Evolutionary conservation across 2,329 filamentous ascomycete genomes (phyloP).

Genomic region (Pseudogymnoascus sp.): DNA sequence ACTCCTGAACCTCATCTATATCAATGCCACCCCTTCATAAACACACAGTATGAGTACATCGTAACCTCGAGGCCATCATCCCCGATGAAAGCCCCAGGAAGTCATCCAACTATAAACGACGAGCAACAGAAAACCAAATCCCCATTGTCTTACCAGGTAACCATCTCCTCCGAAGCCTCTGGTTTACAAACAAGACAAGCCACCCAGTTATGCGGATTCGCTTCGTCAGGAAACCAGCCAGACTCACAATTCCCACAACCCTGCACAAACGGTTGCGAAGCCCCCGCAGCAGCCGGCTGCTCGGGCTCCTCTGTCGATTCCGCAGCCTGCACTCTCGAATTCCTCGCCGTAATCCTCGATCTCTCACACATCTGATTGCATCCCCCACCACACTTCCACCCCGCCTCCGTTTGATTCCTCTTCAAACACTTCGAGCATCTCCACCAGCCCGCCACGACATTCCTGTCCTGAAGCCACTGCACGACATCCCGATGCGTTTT

Average conservation of each 20-base stretch:
- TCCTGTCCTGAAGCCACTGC: slow-evolving; percentile 20
- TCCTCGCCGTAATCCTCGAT: not conserved
- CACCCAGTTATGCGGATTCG: slow-evolving; percentile 1
- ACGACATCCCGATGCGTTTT: slow-evolving; percentile 15
- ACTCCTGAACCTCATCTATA: not conserved
- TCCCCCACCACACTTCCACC: not conserved
- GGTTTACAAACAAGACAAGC: slow-evolving; percentile 3
- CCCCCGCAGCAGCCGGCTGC: not conserved
- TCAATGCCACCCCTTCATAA: not conserved
- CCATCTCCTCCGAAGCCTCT: not conserved
- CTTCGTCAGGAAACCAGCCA: not conserved
- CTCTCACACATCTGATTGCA: not conserved
- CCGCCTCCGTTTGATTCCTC: not conserved
- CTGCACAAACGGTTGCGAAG: not conserved
- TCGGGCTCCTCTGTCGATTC: not conserved
- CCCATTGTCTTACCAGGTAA: not conserved
- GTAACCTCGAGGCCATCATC: not conserved
- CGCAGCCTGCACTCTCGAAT: not conserved
- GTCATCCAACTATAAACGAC: not conserved
- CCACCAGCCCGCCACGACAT: slow-evolving; percentile 19
- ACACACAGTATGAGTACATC: not conserved
- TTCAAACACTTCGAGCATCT: slow-evolving; percentile 24
- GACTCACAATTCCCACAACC: not conserved
- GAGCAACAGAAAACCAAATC: not conserved
- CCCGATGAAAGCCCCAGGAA: not conserved